These are phyloP conservation scores for Haematococcus lacustris DNA, from an alignment of 139 green algal species.

Conservation along the genomic window DNA sequence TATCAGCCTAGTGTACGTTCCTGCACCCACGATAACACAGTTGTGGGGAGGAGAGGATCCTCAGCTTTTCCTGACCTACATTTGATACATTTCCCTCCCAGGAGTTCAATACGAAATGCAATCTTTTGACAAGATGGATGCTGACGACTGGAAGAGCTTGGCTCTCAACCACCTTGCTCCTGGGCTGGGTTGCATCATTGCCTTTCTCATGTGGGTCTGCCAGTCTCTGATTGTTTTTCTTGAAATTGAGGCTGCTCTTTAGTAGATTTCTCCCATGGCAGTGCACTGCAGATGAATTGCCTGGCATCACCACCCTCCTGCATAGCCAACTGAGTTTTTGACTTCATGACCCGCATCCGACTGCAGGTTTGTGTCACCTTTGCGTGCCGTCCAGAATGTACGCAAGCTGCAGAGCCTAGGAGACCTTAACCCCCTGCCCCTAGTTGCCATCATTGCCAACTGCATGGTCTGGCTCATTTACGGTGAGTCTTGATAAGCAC, in stretches of 20 bases:
- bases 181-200: slow-evolving; percentile 2
- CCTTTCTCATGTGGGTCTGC: neutral
- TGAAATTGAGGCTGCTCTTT: neutral
- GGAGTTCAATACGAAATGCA: too few relatives aligned
- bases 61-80: too few relatives aligned
- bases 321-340: too few relatives aligned
- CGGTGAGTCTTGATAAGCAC: neutral
- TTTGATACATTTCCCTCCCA: too few relatives aligned
- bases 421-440: slow-evolving; percentile 1
- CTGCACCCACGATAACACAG: too few relatives aligned
- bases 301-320: too few relatives aligned
- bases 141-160: neutral
- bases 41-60: too few relatives aligned
- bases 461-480: neutral
- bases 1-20: too few relatives aligned
- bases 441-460: slow-evolving; percentile 9
- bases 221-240: neutral
- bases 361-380: neutral
- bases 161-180: neutral
- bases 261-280: neutral
- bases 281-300: too few relatives aligned
- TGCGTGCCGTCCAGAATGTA: neutral
- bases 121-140: too few relatives aligned
- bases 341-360: neutral
- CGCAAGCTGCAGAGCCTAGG: neutral